Evolutionary conservation across 768 basidiomycete species (phyloP), one percentile per base, ranked within the genome.

Genomic region (Pleurotus citrinopileatus): DNA sequence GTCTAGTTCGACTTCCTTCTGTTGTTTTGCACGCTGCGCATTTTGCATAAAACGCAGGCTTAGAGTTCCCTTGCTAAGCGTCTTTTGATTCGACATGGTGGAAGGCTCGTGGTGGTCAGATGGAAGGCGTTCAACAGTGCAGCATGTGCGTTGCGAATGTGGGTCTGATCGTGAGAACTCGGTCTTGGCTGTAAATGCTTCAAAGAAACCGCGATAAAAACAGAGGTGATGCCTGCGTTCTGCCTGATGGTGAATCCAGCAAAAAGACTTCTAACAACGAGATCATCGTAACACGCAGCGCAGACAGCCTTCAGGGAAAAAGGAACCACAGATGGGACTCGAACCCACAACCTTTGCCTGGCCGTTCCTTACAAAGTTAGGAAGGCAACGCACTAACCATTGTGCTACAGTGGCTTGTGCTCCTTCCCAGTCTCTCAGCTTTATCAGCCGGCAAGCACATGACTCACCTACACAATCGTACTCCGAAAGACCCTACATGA

Each of bases 31-130:
- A 1, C 80, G 75, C 2, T 81, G 78, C 0, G 85, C 82, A 68
- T 85, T 86, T 65, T 86, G 86, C 86, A 88, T 88, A 64, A 88
- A 88, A 2, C 80, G 79, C 40, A 89, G 74, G 59, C 81, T 79
- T 7, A 87, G 72, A 0, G 86, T 87, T 25, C 84, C 77, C 23
- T 74, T 78, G 66, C 86, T 88, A 32, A 88, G 73, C 2, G 76
- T 73, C 66, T 83, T 85, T 26, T 26, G 52, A 17, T 70, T 70
- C 12, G 75, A 65, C 73, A 72, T 74, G 53, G 50, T 57, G 57
- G 29, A n/a, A n/a, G n/a, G n/a, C n/a, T 32, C 29, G 29, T 47
- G 26, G 45, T n/a, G n/a, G n/a, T n/a, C n/a, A n/a, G n/a, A n/a
- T 47, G 45, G 28, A 47, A 26, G 23, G 13, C 6, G 42, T 22